These are phyloP conservation scores for Aristolochia fimbriata DNA, from an alignment of 164 flowering plant genomes.

Conservation along the genomic window DNA sequence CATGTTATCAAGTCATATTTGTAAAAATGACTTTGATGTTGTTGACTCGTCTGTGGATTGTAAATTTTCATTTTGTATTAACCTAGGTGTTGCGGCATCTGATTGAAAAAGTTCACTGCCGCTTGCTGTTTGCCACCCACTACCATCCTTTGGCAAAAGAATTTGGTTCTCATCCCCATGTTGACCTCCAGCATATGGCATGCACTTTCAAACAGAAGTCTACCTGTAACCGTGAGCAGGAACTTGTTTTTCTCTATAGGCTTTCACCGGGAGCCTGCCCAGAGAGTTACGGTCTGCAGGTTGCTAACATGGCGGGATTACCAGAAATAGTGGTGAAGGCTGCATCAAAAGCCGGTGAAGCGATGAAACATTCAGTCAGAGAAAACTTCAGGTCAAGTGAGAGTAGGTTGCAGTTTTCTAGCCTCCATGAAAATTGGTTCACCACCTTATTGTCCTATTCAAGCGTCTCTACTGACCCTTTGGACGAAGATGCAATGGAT, in stretches of 20 bases:
- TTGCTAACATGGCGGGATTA: constrained; percentile 86
- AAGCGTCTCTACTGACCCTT: constrained; percentile 8
- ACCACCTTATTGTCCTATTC: constrained; percentile 35
- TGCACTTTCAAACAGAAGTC: constrained; percentile 41
- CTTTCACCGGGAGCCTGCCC: constrained; percentile 86
- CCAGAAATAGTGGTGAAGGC: constrained; percentile 56
- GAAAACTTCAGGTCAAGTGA: constrained; percentile 69
- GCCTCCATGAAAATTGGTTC: constrained; percentile 80
- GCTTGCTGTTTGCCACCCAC: constrained; percentile 89
- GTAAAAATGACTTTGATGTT: too few relatives aligned
- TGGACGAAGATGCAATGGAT: constrained; percentile 48
- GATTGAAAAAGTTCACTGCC: constrained; percentile 78
- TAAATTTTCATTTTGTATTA: background rate
- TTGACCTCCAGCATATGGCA: constrained; percentile 85
- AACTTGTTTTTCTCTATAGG: constrained; percentile 73
- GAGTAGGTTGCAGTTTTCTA: constrained; percentile 76
- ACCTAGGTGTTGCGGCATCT: constrained; percentile 87
- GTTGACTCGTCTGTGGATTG: too few relatives aligned
- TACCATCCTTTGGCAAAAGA: constrained; percentile 93
- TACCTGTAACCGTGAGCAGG: constrained; percentile 22
- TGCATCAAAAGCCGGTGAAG: constrained; percentile 54
- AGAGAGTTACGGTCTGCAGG: constrained; percentile 90
- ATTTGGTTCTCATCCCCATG: constrained; percentile 81
- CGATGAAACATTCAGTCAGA: constrained; percentile 46
- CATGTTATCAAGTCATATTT: too few relatives aligned